phyloP scores from a whole-genome alignment of 768 basidiomycete species.

The Pulveroboletus ravenelii region DNA sequence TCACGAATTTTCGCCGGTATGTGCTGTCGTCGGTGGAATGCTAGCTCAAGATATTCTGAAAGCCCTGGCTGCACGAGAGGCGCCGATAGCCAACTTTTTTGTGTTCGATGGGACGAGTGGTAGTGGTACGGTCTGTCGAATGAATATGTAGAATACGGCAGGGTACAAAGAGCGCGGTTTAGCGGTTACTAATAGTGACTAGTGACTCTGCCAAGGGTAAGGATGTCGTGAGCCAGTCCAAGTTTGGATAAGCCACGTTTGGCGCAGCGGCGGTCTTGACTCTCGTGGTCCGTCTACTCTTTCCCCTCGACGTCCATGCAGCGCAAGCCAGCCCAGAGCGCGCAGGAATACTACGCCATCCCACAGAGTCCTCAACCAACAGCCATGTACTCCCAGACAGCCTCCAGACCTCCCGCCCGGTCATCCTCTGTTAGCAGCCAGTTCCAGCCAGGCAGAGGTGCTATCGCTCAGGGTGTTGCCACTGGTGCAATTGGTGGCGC shows the following conservation, averaged over 20 bases:
- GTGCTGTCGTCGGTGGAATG: conserved; percentile 93
- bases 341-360: conserved; percentile 61
- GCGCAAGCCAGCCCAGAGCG: conserved; percentile 40
- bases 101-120: conserved; percentile 83
- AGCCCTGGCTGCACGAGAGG: conserved; percentile 82
- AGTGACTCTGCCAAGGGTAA: background rate
- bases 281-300: conserved; percentile 9
- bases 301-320: conserved; percentile 29
- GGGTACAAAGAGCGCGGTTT: background rate
- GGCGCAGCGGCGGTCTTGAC: conserved; percentile 6
- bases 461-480: conserved; percentile 74
- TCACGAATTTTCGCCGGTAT: conserved; percentile 88
- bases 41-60: conserved; percentile 94
- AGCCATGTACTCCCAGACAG: conserved; percentile 27
- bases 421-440: conserved; percentile 27
- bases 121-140: conserved; percentile 60
- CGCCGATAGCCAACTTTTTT: conserved; percentile 90
- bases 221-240: conserved; percentile 15
- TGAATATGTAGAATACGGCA: conserved; percentile 37
- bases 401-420: conserved; percentile 23
- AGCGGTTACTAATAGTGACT: background rate
- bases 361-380: conserved; percentile 54
- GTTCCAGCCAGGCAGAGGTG: conserved; percentile 40
- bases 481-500: conserved; percentile 72
- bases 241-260: conserved; percentile 26